Conservation (phyloP, 345 rosid genomes). For the Citrus trifoliata region DNA sequence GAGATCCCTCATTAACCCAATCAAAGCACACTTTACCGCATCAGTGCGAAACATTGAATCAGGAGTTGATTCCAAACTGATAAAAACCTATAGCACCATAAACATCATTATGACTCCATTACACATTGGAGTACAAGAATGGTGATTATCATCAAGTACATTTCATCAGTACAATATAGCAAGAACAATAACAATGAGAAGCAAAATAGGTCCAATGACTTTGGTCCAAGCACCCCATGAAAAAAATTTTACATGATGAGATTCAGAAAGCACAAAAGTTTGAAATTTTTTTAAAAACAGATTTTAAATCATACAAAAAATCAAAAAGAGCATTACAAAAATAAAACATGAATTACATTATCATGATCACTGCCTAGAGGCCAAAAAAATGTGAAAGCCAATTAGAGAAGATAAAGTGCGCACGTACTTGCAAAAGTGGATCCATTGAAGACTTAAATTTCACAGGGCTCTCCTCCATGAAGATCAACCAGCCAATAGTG, state of each 20-base stretch:
- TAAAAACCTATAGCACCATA: constrained; percentile 56
- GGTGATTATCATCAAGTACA: neutral
- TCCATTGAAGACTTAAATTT: constrained; percentile 99
- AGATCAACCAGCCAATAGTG: constrained; percentile 94
- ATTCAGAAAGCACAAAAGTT: neutral
- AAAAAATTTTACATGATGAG: neutral
- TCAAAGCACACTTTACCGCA: constrained; percentile 81
- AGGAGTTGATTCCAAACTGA: constrained; percentile 83
- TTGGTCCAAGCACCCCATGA: neutral
- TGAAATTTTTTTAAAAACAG: neutral
- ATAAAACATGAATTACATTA: neutral
- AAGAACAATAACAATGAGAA: neutral
- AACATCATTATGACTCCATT: neutral
- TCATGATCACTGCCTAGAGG: neutral
- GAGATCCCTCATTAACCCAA: constrained; percentile 97
- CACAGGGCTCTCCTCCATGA: constrained; percentile 95
- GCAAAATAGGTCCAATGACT: neutral
- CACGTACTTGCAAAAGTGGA: constrained; percentile 84
- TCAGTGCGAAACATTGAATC: constrained; percentile 88
- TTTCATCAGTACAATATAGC: neutral
- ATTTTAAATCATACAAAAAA: no score
- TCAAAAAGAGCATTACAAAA: neutral
- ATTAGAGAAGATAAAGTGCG: constrained; percentile 14
- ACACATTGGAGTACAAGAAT: neutral
- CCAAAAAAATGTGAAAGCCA: neutral